Evolutionary conservation across 2,329 filamentous ascomycete genomes (phyloP).

Genomic region (Cladosporium phlei): DNA sequence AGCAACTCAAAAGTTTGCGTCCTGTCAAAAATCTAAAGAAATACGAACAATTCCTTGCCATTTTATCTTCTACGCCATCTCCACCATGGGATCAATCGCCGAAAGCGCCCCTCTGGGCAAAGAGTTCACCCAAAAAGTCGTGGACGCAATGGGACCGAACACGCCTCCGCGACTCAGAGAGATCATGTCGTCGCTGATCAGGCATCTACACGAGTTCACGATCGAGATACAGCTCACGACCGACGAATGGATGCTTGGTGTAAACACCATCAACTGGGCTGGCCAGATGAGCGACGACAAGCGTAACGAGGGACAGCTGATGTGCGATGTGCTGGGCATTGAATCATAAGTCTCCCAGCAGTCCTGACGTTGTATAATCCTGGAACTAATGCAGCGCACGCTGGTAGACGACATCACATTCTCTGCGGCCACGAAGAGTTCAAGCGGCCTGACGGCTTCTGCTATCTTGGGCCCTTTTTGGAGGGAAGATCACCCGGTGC

Average conservation of each 20-base stretch:
- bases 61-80: not conserved
- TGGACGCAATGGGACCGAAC: conserved; percentile 34
- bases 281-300: conserved; percentile 59
- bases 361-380: not conserved
- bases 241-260: conserved; percentile 53
- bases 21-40: too few species aligned
- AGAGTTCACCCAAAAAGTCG: conserved; percentile 33
- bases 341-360: conserved; percentile 33
- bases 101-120: conserved; percentile 20
- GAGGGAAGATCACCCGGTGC: conserved; percentile 64
- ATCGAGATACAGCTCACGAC: conserved; percentile 55
- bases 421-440: conserved; percentile 1
- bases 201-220: conserved; percentile 56
- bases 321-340: conserved; percentile 56
- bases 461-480: conserved; percentile 84
- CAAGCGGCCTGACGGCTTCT: conserved; percentile 53
- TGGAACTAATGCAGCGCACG: not conserved
- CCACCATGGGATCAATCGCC: conserved; percentile 3
- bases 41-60: too few species aligned
- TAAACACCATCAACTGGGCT: conserved; percentile 56
- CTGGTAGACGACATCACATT: conserved; percentile 11
- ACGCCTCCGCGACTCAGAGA: conserved; percentile 29
- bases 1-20: too few species aligned
- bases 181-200: conserved; percentile 48
- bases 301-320: conserved; percentile 59